Evolutionary conservation across 305 asterid species (phyloP).

Genomic region (Salvia sclarea): DNA sequence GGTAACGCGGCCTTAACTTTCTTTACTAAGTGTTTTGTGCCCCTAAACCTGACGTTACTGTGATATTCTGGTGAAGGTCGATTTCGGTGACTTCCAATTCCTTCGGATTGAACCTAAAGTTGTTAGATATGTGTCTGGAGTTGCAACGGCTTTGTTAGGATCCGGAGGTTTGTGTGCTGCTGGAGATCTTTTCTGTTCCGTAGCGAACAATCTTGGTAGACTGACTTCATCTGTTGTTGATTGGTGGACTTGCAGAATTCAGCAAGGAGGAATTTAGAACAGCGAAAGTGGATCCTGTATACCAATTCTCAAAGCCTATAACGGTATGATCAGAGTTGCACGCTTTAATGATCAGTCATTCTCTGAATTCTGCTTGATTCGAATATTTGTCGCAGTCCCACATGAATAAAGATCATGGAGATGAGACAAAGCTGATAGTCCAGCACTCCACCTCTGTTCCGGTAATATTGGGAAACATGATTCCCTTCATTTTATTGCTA

Average conservation of each 20-base stretch:
- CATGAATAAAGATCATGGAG: constrained; percentile 93
- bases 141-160: constrained; percentile 89
- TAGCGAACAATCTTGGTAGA: neutral
- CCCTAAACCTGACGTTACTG: neutral
- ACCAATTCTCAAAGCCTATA: constrained; percentile 85
- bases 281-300: constrained; percentile 84
- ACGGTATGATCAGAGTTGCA: constrained; percentile 51
- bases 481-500: neutral
- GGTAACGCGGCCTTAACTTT: constrained; percentile 48
- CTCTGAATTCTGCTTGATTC: constrained; percentile 21
- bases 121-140: constrained; percentile 81
- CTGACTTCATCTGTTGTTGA: constrained; percentile 16
- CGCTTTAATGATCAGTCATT: constrained; percentile 8
- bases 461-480: constrained; percentile 45
- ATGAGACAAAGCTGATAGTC: constrained; percentile 87
- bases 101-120: constrained; percentile 80
- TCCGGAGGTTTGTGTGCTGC: constrained; percentile 73
- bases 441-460: constrained; percentile 75
- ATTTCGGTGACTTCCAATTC: constrained; percentile 94
- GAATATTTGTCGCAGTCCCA: constrained; percentile 61
- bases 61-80: constrained; percentile 59
- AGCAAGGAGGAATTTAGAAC: constrained; percentile 65
- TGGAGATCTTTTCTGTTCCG: constrained; percentile 4
- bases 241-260: constrained; percentile 60
- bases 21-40: constrained; percentile 23